Evolutionary conservation across 768 basidiomycete genomes (phyloP).

Genomic region (Pilatotrama ljubarskyi): DNA sequence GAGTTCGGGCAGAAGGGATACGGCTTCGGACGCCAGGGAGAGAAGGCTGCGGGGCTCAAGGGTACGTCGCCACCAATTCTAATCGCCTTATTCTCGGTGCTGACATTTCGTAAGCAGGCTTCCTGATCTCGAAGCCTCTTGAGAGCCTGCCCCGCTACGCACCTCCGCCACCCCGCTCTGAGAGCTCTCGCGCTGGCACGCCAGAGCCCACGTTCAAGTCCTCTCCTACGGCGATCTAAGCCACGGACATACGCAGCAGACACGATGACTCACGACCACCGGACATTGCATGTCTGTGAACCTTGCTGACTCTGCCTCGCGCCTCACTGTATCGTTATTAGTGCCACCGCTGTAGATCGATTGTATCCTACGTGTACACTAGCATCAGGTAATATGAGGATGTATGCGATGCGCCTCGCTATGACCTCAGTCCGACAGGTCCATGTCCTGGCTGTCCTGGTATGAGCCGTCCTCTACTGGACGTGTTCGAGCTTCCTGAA

Average conservation of each 20-base stretch:
- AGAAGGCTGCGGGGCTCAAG: conserved; percentile 71
- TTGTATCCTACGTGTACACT: conserved; percentile 14
- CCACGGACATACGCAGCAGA: conserved; percentile 4
- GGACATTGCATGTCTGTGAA: not conserved
- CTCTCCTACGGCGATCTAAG: conserved; percentile 32
- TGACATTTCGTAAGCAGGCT: conserved; percentile 39
- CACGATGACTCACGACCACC: conserved; percentile 15
- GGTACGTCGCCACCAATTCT: conserved; percentile 41
- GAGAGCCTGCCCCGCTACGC: conserved; percentile 59
- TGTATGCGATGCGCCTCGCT: not conserved
- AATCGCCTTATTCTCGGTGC: not conserved
- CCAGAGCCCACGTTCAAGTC: conserved; percentile 34
- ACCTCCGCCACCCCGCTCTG: conserved; percentile 32
- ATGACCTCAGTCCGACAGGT: not conserved
- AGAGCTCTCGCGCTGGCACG: conserved; percentile 29
- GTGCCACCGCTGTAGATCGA: conserved; percentile 10
- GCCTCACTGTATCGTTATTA: conserved; percentile 24
- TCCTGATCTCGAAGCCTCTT: conserved; percentile 55
- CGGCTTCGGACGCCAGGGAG: conserved; percentile 82
- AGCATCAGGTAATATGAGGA: conserved; percentile 4
- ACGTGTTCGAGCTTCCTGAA: too few species aligned
- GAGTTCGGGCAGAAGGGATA: conserved; percentile 40
- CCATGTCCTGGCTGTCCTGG: not conserved
- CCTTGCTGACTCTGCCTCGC: not conserved
- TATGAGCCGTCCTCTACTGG: not conserved